Base-by-base conservation (phyloP, 345 rosid genomes). In the Kernera saxatilis region DNA sequence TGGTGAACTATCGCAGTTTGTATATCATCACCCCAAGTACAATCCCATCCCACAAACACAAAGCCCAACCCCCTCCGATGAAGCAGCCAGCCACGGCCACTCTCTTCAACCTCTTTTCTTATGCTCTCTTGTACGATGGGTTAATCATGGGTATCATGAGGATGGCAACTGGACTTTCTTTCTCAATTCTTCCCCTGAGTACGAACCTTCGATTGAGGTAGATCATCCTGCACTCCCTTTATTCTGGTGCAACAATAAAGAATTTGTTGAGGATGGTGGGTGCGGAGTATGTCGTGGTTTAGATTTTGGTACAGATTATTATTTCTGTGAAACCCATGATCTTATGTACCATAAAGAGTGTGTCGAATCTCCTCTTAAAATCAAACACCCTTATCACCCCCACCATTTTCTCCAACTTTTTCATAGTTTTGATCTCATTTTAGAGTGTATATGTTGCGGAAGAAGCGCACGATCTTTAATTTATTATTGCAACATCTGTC, bases 1-100 rank as follows among this genome's bases (percentile, higher is more conserved):
- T 62, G 67, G 53, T 62, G 29, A 62, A 29, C 39, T 62, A 6
- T n/a, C n/a, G n/a, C n/a, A n/a, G n/a, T 18, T n/a, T n/a, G 41
- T 11, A 13, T 63, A 63, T 14, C 13, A 63, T 13, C 41, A 63
- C 12, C 63, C 45, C 2, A 36, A 21, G 14, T 36, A 57, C 19
- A 10, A 3, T 11, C 54, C 68, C 23, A 63, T 12, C 19, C 54
- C 43, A 30, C 54, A 18, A 63, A 12, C 14, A 12, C 22, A 43
- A 19, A 44, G 18, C 12, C 27, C 13, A 29, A 17, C 68, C 7
- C 17, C 52, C 14, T 12, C 18, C 15, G 6, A 0, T 30, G 30
- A 63, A 45, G 5, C 17, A 27, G 6, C 39, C 25, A 43, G 14
- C 11, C 17, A 41, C 14, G 30, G 17, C 36, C 40, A 8, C 26